Evolutionary conservation across 495 filamentous ascomycete genomes (phyloP), one percentile per base, ranked within the genome.

Genomic region (Neurospora cerealis): DNA sequence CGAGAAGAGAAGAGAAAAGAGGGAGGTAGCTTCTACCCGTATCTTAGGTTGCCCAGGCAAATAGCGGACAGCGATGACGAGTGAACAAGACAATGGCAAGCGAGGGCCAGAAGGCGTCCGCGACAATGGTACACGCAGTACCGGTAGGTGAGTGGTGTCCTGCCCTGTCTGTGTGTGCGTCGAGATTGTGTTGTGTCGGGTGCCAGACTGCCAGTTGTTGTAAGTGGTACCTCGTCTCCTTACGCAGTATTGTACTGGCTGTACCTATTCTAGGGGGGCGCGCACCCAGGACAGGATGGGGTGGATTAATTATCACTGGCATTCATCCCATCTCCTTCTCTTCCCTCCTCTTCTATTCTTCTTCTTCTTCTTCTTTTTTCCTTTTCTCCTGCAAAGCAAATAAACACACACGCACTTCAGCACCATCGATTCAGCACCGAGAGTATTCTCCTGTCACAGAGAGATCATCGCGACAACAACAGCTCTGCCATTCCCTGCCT

Each of bases 361-460:
- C 73, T 69, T 48, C 69, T 62, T 69, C 75, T 78, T 71, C 54
- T 78, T 72, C 9, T 4, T 46, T 74, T 72, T 75, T 71, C 46
- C 72, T 69, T 48, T 79, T 78, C 79, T 78, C 76, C 78, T 73
- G 76, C 80, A 81, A 85, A 82, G 80, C 84, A 85, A 83, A 15
- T 24, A 82, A 85, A 79, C 79, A 80, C 81, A 79, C 76, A 78
- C 77, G 77, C 83, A 80, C 79, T 79, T 78, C 72, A 73, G 77
- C 79, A 79, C 80, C 79, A 82, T 80, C 77, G 76, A 79, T 76
- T 80, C 79, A 80, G 77, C 76, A 79, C 79, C 77, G 83, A 86
- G 85, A 86, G 82, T 83, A 79, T 80, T 82, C 83, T 82, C 81
- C 81, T 83, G 85, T 87, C 85, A 85, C 85, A 84, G 85, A 84